Percentiles rank a stretch among this genome's conserved stretches.
phyloP scores from a whole-genome alignment of 2,329 filamentous ascomycete genomes.

The Ciborinia camelliae region DNA sequence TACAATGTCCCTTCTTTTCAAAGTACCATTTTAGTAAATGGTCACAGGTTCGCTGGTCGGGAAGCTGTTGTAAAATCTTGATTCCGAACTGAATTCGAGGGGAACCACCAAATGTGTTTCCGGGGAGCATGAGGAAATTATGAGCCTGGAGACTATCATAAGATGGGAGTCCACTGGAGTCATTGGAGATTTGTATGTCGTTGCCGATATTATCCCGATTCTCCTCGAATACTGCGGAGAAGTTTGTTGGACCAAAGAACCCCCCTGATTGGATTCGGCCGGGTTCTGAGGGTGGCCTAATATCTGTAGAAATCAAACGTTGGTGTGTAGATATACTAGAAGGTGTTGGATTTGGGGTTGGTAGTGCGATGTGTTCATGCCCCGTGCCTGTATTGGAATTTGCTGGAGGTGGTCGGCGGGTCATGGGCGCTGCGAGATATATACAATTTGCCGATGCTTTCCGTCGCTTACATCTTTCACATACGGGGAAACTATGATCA shows the following conservation, averaged over 20 bases:
- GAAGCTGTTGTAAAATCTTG: conserved; percentile 31
- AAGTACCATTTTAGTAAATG: conserved; percentile 31
- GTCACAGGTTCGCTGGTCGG: conserved; percentile 31
- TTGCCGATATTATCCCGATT: conserved; percentile 32
- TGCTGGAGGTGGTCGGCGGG: conserved; percentile 12
- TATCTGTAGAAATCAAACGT: background rate
- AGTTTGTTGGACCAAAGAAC: conserved; percentile 35
- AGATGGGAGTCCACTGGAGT: conserved; percentile 24
- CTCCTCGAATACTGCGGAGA: conserved; percentile 36
- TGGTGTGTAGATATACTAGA: background rate
- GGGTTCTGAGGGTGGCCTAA: conserved; percentile 4
- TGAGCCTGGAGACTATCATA: conserved; percentile 32
- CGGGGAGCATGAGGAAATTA: conserved; percentile 33
- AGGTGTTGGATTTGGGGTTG: background rate
- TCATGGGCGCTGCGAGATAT: conserved; percentile 34
- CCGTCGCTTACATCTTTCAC: conserved; percentile 31
- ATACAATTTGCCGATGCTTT: conserved; percentile 29
- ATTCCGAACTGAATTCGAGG: conserved; percentile 31
- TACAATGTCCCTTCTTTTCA: conserved; percentile 25
- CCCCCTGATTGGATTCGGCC: conserved; percentile 19
- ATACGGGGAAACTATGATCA: conserved; percentile 33
- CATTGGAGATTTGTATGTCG: conserved; percentile 32
- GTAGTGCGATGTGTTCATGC: conserved; percentile 1
- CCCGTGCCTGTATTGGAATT: background rate
- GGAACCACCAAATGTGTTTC: conserved; percentile 25